Conservation (phyloP, 306 rosid genomes). For the Rubus idaeus region DNA sequence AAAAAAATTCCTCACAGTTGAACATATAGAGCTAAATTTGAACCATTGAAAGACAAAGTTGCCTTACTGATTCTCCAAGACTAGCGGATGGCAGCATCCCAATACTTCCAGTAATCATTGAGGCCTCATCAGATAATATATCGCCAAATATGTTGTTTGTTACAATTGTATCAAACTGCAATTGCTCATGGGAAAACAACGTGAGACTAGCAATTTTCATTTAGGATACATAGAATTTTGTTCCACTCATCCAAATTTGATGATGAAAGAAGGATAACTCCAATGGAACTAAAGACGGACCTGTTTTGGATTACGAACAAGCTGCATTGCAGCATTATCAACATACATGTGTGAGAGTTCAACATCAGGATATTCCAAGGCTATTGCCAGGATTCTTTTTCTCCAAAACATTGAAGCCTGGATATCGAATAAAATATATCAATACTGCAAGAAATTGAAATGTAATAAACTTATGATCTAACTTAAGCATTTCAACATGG, state of each 20-base stretch:
- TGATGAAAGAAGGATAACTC: constrained; percentile 24
- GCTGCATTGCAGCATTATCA: constrained; percentile 95
- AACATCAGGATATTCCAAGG: constrained; percentile 77
- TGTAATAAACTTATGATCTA: neutral
- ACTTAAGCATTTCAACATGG: neutral
- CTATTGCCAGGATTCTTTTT: constrained; percentile 61
- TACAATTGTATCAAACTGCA: constrained; percentile 87
- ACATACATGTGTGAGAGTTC: constrained; percentile 98
- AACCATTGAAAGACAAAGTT: constrained; percentile 11
- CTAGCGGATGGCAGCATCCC: constrained; percentile 99
- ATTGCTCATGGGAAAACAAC: constrained; percentile 26
- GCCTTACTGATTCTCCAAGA: constrained; percentile 72
- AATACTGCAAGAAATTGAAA: neutral
- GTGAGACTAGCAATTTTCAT: constrained; percentile 17
- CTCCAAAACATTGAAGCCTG: constrained; percentile 94
- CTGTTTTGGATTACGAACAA: constrained; percentile 91
- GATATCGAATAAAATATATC: constrained; percentile 15
- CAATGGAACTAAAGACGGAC: constrained; percentile 39
- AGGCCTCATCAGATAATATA: constrained; percentile 92
- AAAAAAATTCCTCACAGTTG: constrained; percentile 23
- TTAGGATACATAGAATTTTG: constrained; percentile 7
- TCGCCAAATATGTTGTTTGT: constrained; percentile 97
- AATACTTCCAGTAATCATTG: constrained; percentile 97
- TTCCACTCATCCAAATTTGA: neutral
- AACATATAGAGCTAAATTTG: constrained; percentile 19